Percentiles rank a stretch among this genome's conserved stretches.
phyloP scores from a whole-genome alignment of 1,139 yeast species.

The Blastobotrys ciferrii region DNA sequence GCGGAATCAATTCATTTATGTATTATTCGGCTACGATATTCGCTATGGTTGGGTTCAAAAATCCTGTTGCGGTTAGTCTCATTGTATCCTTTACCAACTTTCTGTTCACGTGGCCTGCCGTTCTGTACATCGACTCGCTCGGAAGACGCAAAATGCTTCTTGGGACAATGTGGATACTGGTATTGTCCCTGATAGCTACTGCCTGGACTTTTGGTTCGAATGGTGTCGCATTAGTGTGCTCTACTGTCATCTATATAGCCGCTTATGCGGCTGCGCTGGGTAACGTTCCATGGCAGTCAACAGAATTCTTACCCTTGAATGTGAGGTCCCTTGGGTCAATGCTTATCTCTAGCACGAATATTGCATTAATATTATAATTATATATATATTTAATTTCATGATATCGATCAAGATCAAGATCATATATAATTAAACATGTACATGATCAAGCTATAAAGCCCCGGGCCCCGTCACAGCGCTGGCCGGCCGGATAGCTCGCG shows the following conservation, averaged over 20 bases:
- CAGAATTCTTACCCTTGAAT: slow-evolving; percentile 46
- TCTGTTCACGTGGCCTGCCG: slow-evolving; percentile 60
- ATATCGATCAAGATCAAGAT: neutral
- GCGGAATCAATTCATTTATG: slow-evolving; percentile 78
- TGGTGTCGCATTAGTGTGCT: slow-evolving; percentile 29
- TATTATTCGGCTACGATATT: slow-evolving; percentile 70
- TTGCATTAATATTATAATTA: neutral
- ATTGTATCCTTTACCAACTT: slow-evolving; percentile 66
- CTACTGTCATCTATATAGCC: slow-evolving; percentile 45
- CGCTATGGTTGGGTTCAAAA: slow-evolving; percentile 54
- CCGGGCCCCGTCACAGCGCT: too few species aligned
- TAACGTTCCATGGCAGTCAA: slow-evolving; percentile 49
- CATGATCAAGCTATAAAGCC: too few species aligned
- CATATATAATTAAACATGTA: too few species aligned
- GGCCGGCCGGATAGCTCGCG: too few species aligned
- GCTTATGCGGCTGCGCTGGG: slow-evolving; percentile 49
- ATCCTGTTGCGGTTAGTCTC: slow-evolving; percentile 64
- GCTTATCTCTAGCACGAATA: slow-evolving; percentile 44
- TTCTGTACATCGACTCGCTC: slow-evolving; percentile 54
- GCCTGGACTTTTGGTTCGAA: slow-evolving; percentile 25
- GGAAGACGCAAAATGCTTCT: slow-evolving; percentile 64
- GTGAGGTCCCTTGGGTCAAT: slow-evolving; percentile 47
- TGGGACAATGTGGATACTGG: slow-evolving; percentile 48
- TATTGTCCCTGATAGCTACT: slow-evolving; percentile 35
- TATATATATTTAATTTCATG: neutral